A percentile compares a stretch with the other conserved stretches of the same genome.
phyloP scores from a whole-genome alignment of 2,329 filamentous ascomycete genomes.

The Fusarium sp. region DNA sequence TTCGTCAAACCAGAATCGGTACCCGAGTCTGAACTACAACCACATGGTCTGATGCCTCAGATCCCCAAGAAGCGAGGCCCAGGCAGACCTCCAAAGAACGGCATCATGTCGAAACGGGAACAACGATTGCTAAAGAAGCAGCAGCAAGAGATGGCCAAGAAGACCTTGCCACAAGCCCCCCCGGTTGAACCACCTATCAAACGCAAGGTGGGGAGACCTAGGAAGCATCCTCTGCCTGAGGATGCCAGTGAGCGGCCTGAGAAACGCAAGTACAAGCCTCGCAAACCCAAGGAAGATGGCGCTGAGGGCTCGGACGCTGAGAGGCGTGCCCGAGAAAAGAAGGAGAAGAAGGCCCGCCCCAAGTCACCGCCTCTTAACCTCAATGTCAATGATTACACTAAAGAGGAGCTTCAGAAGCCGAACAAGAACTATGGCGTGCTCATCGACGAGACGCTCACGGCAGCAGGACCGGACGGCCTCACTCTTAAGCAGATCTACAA shows the following conservation, averaged over 20 bases:
- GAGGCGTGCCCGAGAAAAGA: conserved; percentile 63
- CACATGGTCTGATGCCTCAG: conserved; percentile 51
- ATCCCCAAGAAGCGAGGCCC: conserved; percentile 75
- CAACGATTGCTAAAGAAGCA: conserved; percentile 68
- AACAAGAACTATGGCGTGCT: conserved; percentile 69
- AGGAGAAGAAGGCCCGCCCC: conserved; percentile 65
- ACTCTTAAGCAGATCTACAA: conserved; percentile 70
- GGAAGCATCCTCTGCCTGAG: conserved; percentile 69
- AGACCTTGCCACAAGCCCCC: conserved; percentile 58
- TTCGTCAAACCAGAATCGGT: conserved; percentile 45
- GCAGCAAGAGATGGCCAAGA: conserved; percentile 58
- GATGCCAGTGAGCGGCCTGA: conserved; percentile 62
- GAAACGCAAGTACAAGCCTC: conserved; percentile 71
- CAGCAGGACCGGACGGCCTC: conserved; percentile 61
- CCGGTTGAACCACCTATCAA: conserved; percentile 62
- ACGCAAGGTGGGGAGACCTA: conserved; percentile 69
- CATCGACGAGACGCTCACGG: conserved; percentile 66
- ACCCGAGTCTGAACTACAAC: conserved; percentile 28
- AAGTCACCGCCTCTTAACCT: conserved; percentile 68
- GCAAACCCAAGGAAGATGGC: conserved; percentile 64
- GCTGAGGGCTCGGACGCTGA: conserved; percentile 65
- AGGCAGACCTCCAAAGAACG: conserved; percentile 82
- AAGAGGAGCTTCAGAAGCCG: conserved; percentile 66
- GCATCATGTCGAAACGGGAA: conserved; percentile 82
- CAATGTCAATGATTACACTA: conserved; percentile 62